Evolutionary conservation across 1,284 basidiomycete species (phyloP), one percentile per base, ranked within the genome.

Genomic region (Boletus mariae): DNA sequence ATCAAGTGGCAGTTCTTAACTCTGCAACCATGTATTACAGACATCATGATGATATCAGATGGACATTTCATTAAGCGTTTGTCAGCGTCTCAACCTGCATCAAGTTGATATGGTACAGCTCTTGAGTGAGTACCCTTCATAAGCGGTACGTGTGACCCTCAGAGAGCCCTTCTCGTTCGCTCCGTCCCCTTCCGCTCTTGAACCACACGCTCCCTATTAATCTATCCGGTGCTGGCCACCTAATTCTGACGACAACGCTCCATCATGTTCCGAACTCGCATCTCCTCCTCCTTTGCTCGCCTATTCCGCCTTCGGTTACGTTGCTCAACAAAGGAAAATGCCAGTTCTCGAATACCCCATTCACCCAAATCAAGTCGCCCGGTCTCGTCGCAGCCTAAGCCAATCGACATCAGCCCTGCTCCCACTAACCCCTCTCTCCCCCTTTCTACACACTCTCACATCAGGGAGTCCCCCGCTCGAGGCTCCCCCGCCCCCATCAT

Each of bases 211-310:
- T 29, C 42, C n/a, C 42, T 44, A 26, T 5, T 2, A 42, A 47
- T 41, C 9, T 23, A 34, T 46, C 23, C 7, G 57, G 64, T 61
- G 64, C 62, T 28, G 63, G 65, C 11, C 56, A 49, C 53, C 53
- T 28, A 25, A 25, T 41, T 38, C 8, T 17, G n/a, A 38, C 37
- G 37, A 37, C 29, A 20, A 20, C 13, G 15, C 40, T 29, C 3
- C 11, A 38, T 10, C 35, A 63, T 67, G 68, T 56, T 61, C 40
- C 37, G 25, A 17, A 38, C 28, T 34, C 52, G 64, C 38, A 44
- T 66, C 20, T 60, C 56, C 1, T 52, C 52, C 4, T 34, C 52
- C 3, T 35, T 65, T 17, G 17, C 54, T 9, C 55, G 57, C 32
- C 20, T 65, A 2, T 59, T 70, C 32, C 57, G 61, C 45, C 42